Evolutionary conservation across 2,329 filamentous ascomycete species (phyloP).

Genomic region (Colletotrichum kahawae): DNA sequence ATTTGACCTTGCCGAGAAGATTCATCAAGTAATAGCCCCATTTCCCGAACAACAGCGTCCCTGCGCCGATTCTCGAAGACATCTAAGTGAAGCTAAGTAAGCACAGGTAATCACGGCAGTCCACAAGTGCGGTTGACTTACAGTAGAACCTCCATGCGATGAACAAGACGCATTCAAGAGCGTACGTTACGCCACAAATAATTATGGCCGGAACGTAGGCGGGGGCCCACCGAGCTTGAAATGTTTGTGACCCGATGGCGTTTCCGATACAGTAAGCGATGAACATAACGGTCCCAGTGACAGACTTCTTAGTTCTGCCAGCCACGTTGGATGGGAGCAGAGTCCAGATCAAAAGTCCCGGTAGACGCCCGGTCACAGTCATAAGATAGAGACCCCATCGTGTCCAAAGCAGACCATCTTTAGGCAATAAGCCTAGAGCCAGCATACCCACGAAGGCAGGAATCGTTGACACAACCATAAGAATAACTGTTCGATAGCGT

Average conservation of each 20-base stretch:
- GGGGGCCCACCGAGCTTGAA: fast-evolving
- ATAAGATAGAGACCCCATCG: not conserved
- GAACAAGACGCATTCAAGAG: fast-evolving
- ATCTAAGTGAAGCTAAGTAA: not conserved
- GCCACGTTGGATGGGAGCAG: not conserved
- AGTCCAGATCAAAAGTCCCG: not conserved
- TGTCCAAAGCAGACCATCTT: not conserved
- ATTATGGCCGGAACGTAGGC: fast-evolving
- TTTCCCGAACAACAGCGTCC: not conserved
- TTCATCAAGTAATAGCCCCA: too few species aligned
- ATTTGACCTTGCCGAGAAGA: not conserved
- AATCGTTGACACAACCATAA: not conserved
- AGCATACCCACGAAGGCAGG: not conserved
- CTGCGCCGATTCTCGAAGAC: not conserved
- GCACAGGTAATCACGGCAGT: not conserved
- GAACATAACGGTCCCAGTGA: not conserved
- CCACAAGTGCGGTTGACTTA: fast-evolving
- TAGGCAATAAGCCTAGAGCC: not conserved
- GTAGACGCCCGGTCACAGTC: not conserved
- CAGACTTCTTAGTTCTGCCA: not conserved
- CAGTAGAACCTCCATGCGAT: not conserved
- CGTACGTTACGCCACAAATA: not conserved
- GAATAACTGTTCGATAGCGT: not conserved
- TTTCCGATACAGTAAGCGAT: not conserved
- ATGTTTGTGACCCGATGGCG: not conserved